A percentile compares a stretch with the other conserved stretches of the same genome.
Conservation (phyloP, 2,329 filamentous ascomycete genomes). For the Aspergillus texensis region DNA sequence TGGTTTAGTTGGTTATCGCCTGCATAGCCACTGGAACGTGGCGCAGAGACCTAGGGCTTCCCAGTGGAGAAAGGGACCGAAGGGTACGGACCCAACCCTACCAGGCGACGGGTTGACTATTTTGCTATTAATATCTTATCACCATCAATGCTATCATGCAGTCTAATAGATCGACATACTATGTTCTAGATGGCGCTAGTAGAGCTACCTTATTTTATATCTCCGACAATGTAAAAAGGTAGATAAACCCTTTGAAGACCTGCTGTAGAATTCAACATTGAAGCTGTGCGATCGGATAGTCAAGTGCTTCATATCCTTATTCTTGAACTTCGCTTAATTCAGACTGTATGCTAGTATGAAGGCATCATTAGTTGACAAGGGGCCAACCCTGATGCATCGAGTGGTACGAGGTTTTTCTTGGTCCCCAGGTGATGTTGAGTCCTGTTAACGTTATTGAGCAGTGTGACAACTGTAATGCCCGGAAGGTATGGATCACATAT, state of each 20-base stretch:
- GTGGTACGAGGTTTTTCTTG: not conserved
- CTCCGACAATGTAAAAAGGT: not conserved
- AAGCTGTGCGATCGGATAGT: not conserved
- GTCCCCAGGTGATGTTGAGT: too few relatives aligned
- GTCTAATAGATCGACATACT: not conserved
- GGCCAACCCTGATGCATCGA: not conserved
- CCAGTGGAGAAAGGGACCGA: too few relatives aligned
- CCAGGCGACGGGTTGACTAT: too few relatives aligned
- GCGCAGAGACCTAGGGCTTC: too few relatives aligned
- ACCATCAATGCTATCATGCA: too few relatives aligned
- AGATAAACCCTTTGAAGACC: not conserved
- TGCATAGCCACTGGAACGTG: too few relatives aligned
- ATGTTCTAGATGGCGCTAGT: not conserved
- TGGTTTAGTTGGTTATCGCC: too few relatives aligned
- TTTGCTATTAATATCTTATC: not conserved
- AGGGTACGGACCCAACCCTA: too few relatives aligned
- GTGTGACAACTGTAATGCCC: constrained; percentile 23
- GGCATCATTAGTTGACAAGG: not conserved
- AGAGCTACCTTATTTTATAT: not conserved
- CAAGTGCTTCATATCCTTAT: not conserved
- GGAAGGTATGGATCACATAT: constrained; percentile 16
- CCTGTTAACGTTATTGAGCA: not conserved
- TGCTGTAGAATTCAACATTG: not conserved
- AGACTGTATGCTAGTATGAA: not conserved
- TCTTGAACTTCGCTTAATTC: not conserved